Base-by-base conservation (phyloP, 2,329 filamentous ascomycete species). In the Ceratocystis huliohia region DNA sequence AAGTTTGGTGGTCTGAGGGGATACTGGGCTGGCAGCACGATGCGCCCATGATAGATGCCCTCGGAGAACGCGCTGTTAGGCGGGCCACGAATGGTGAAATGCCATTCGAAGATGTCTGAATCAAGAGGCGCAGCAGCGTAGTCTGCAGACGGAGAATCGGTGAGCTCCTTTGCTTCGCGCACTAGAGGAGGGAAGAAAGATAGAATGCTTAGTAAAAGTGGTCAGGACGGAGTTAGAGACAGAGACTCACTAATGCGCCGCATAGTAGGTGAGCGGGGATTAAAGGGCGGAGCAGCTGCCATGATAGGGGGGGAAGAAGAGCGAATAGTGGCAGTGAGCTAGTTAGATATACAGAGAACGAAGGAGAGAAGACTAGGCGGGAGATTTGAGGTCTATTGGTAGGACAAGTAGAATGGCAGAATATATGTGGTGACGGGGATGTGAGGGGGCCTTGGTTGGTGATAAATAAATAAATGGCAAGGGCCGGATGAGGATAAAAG, bases 101-200 rank as follows among this genome's bases (percentile, higher is more conserved):
- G 94, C 94, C 94, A 99, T 77, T 97, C 92, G 77, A 96, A 96
- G 65, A 99, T 86, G 76, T 97, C 91, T 41, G 84, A 81, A 74
- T 97, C 93, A 69, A 93, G 84, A 0, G 94, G 94, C 3, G 86
- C 81, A 50, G 93, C 94, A 71, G 88, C 84, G 77, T 93, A 95
- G 78, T 96, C 91, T 65, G 89, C 80, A 1, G 90, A 94, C 3
- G 93, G 91, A 46, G 88, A 83, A 67, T 80, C 81, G 68, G 89
- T 86, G 66, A 99, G 84, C 75, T 97, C 94, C 68, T 88, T 82
- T 67, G 93, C 92, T 84, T 97, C 94, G 76, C 90, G 91, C 73
- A 96, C 87, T 90, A 70, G 56, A 20, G 22, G 5, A 46, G 7
- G 15, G 13, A 20, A 20, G 56, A n/a, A 33, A 50, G 56, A 63